Percentiles rank a stretch among this genome's conserved stretches.
phyloP scores from a whole-genome alignment of 441 rosid genomes.

The Populus hybrid region DNA sequence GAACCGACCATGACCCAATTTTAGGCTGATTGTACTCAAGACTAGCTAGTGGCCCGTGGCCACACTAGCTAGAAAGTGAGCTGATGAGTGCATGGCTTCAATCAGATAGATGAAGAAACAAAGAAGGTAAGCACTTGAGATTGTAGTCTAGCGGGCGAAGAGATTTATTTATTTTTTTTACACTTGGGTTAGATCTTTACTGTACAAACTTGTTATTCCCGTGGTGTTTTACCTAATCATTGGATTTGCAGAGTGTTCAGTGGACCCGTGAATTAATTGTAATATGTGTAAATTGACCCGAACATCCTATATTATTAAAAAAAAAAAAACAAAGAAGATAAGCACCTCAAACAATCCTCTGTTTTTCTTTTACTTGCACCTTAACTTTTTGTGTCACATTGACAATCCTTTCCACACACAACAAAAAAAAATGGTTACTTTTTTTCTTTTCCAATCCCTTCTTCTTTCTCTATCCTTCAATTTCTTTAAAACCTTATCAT shows the following conservation, averaged over 20 bases:
- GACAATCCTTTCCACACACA: too few relatives aligned
- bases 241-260: too few relatives aligned
- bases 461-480: not conserved
- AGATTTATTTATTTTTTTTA: too few relatives aligned
- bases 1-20: not conserved
- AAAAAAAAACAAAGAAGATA: not conserved
- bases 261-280: too few relatives aligned
- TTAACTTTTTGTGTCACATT: conserved; percentile 9
- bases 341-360: not conserved
- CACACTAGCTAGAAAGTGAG: not conserved
- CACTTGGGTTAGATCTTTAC: fast-evolving
- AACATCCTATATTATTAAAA: too few relatives aligned
- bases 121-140: not conserved
- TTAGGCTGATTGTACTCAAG: not conserved
- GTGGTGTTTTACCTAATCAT: too few relatives aligned
- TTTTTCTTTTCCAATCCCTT: not conserved
- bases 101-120: not conserved
- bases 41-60: not conserved
- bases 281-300: too few relatives aligned
- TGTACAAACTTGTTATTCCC: too few relatives aligned
- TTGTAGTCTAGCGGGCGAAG: too few relatives aligned
- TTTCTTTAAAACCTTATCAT: not conserved
- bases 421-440: conserved; percentile 5
- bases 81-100: not conserved
- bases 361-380: not conserved